Conservation (phyloP, 805 yeast species). For the Candida takata region DNA sequence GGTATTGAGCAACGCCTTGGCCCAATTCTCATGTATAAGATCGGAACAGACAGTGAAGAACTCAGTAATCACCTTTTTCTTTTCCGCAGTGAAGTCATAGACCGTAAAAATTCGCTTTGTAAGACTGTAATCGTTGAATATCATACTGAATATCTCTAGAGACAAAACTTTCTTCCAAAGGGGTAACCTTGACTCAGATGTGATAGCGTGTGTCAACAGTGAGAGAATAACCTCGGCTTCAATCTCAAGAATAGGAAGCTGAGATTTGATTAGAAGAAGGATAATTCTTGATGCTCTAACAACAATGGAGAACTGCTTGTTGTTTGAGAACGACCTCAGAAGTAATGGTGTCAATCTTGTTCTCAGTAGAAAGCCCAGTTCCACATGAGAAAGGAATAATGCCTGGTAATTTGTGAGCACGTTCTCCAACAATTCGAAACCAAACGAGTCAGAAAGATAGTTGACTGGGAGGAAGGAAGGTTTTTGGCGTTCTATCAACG, state of each 20-base stretch:
- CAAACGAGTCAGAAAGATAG: slow-evolving; percentile 54
- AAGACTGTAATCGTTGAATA: slow-evolving; percentile 50
- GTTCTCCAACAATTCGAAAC: slow-evolving; percentile 79
- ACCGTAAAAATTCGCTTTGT: slow-evolving; percentile 47
- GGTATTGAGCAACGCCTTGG: slow-evolving; percentile 27
- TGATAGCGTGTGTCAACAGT: slow-evolving; percentile 63
- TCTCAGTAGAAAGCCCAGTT: slow-evolving; percentile 59
- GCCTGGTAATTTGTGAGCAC: slow-evolving; percentile 56
- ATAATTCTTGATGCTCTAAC: slow-evolving; percentile 73
- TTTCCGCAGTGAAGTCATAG: slow-evolving; percentile 52
- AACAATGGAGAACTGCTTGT: slow-evolving; percentile 57
- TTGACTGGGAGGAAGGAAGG: slow-evolving; percentile 48
- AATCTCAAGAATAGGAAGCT: slow-evolving; percentile 52
- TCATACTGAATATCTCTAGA: slow-evolving; percentile 60
- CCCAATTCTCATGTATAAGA: slow-evolving; percentile 27
- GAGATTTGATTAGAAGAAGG: slow-evolving; percentile 47
- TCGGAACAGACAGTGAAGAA: slow-evolving; percentile 38
- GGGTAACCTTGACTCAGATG: slow-evolving; percentile 46
- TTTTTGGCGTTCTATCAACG: slow-evolving; percentile 50
- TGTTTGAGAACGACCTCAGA: slow-evolving; percentile 54
- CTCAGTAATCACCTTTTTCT: slow-evolving; percentile 55
- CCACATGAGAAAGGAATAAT: slow-evolving; percentile 51
- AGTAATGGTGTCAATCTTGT: slow-evolving; percentile 70
- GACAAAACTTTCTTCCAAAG: slow-evolving; percentile 71
- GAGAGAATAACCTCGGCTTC: slow-evolving; percentile 82